Conservation (phyloP, 345 rosid genomes). For the Pistacia atlantica region DNA sequence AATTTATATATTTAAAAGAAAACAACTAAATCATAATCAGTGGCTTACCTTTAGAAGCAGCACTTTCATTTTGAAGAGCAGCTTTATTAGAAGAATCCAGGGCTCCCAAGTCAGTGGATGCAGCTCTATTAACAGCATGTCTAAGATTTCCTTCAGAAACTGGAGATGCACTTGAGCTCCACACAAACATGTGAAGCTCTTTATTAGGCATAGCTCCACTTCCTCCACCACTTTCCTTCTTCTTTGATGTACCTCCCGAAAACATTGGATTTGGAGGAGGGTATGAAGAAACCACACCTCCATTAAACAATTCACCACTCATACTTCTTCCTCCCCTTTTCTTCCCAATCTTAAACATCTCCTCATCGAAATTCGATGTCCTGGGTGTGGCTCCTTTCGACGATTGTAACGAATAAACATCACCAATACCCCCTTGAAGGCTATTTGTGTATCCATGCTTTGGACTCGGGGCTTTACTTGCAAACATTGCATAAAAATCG, state of each 20-base stretch:
- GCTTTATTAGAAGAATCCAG: slow-evolving; percentile 10
- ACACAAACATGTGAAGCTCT: slow-evolving; percentile 50
- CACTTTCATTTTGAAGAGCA: neutral
- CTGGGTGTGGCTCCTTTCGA: slow-evolving; percentile 33
- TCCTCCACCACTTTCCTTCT: slow-evolving; percentile 12
- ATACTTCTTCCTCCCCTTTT: slow-evolving; percentile 29
- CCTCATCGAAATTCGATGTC: slow-evolving; percentile 39
- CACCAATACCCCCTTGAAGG: slow-evolving; percentile 8
- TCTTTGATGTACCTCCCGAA: slow-evolving; percentile 12
- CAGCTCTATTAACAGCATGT: slow-evolving; percentile 22
- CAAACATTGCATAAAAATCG: slow-evolving; percentile 39
- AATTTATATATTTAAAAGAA: neutral
- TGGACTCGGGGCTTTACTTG: slow-evolving; percentile 17
- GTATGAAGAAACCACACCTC: slow-evolving; percentile 18
- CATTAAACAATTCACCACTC: slow-evolving; percentile 37
- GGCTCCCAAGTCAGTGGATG: slow-evolving; percentile 17
- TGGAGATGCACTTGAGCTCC: slow-evolving; percentile 45
- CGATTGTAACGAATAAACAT: slow-evolving; percentile 18
- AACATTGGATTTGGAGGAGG: slow-evolving; percentile 30
- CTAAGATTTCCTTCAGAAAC: slow-evolving; percentile 32
- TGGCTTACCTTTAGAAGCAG: slow-evolving; percentile 21
- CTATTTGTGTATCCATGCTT: slow-evolving; percentile 18
- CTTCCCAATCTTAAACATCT: slow-evolving; percentile 25
- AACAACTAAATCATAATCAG: neutral
- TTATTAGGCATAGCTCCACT: slow-evolving; percentile 16